A percentile compares a stretch with the other conserved stretches of the same genome.
Conservation (phyloP, 345 rosid genomes). For the Corchorus olitorius region DNA sequence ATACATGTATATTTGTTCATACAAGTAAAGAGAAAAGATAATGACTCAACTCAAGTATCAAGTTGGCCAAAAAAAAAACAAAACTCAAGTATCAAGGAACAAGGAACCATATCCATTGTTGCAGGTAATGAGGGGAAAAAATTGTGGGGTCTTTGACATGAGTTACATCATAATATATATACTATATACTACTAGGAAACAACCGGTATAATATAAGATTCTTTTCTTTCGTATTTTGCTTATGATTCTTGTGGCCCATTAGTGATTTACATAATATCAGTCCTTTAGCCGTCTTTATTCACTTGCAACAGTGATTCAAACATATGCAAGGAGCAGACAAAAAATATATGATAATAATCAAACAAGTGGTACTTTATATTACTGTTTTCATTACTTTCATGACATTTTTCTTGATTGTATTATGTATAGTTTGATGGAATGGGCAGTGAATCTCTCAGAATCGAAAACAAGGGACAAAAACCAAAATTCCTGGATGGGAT, state of each 20-base stretch:
- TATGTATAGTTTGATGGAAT: background rate
- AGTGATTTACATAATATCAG: background rate
- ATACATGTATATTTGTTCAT: background rate
- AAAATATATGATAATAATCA: background rate
- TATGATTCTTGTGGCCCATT: background rate
- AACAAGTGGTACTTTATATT: background rate
- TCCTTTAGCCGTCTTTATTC: background rate
- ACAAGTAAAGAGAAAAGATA: background rate
- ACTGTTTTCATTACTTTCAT: background rate
- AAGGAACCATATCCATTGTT: background rate
- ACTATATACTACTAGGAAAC: background rate
- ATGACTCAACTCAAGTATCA: too few species aligned
- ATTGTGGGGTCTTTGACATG: conserved; percentile 6
- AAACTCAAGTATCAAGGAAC: too few species aligned
- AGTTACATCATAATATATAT: background rate
- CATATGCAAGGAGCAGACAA: background rate
- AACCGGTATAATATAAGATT: background rate
- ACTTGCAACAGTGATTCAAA: conserved; percentile 12
- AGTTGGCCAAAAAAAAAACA: too few species aligned
- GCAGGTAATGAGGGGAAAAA: background rate
- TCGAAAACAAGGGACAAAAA: background rate
- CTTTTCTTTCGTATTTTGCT: background rate
- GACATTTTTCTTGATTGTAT: conserved; percentile 1
- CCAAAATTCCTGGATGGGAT: conserved; percentile 4
- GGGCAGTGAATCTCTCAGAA: background rate